Base-by-base conservation (phyloP, 2,329 filamentous ascomycete genomes). In the Diplocarpon mali region DNA sequence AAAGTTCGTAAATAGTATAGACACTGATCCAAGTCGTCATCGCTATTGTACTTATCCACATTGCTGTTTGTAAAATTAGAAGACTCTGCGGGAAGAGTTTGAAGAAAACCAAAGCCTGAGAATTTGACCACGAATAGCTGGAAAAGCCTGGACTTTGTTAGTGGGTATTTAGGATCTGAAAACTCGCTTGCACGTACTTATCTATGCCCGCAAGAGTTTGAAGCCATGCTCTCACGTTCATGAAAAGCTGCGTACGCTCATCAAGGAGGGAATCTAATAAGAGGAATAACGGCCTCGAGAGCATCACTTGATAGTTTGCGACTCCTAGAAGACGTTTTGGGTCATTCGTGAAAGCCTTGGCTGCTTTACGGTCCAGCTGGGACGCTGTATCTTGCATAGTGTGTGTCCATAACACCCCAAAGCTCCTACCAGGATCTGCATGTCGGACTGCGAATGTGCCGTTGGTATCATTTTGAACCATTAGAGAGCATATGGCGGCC, bases 381-480 rank as follows among this genome's bases (percentile, higher is more conserved):
- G 10, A 69, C 64, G 14, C 68, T 64, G 57, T 70, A 38, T 74
- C 78, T 57, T 81, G 77, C 24, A 82, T 62, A 15, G 75, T 85
- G 59, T 93, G 86, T n/a, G 80, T 81, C 87, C 88, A 95, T 3
- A 94, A 65, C 3, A 87, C 75, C 34, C 75, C 71, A 60, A 94
- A 90, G 11, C 76, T 79, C 39, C 81, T 73, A 1, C 78, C 81
- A 43, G 75, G 67, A 47, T 88, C 80, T 5, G 75, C 72, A 46
- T 69, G 59, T 17, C 69, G 66, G 46, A 64, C 56, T 7, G 67
- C 64, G 57, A 71, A 73, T 2, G 65, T 69, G 15, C 68, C 74
- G 35, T 57, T 63, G 5, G 65, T 60, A 52, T 74, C 70, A 34
- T 67, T 57, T 39, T 72, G 69, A 14, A 85, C 70, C 64, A 94